These are phyloP conservation scores for Phytophthora pisi DNA, from an alignment of 352 stramenopile genomes.

Conservation along the genomic window DNA sequence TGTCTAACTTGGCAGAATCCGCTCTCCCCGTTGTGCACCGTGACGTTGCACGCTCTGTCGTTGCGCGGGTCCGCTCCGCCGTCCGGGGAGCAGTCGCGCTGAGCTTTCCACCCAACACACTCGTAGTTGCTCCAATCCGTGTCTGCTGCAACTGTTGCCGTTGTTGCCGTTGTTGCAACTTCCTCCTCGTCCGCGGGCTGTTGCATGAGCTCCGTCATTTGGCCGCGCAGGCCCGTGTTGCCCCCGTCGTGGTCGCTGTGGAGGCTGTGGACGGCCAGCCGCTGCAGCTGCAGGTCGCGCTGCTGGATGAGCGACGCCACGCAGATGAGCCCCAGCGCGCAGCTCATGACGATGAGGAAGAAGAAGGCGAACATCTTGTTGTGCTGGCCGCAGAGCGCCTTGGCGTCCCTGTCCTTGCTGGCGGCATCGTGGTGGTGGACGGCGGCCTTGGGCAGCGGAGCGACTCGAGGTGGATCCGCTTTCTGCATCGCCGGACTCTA, in stretches of 20 bases:
- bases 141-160: background rate
- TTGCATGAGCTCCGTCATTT: conserved; percentile 28
- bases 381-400: conserved; percentile 21
- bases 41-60: conserved; percentile 44
- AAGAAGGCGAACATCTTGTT: conserved; percentile 43
- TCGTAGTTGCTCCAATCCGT: conserved; percentile 37
- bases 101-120: conserved; percentile 60
- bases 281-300: conserved; percentile 40
- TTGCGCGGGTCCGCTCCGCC: conserved; percentile 37
- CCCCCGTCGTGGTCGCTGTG: conserved; percentile 12
- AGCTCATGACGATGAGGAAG: conserved; percentile 59
- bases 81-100: conserved; percentile 47
- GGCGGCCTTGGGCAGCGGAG: background rate
- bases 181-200: conserved; percentile 16
- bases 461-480: background rate
- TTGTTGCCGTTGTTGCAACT: background rate
- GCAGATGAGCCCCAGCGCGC: conserved; percentile 55
- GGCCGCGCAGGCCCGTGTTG: conserved; percentile 20
- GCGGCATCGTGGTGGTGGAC: background rate
- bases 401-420: background rate
- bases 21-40: conserved; percentile 45
- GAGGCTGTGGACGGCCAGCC: conserved; percentile 27
- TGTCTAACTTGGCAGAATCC: conserved; percentile 60
- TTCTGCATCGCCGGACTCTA: conserved; percentile 9
- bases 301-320: conserved; percentile 64